Base-by-base conservation (phyloP, 2,329 filamentous ascomycete genomes). In the Fonsecaea pedrosoi region DNA sequence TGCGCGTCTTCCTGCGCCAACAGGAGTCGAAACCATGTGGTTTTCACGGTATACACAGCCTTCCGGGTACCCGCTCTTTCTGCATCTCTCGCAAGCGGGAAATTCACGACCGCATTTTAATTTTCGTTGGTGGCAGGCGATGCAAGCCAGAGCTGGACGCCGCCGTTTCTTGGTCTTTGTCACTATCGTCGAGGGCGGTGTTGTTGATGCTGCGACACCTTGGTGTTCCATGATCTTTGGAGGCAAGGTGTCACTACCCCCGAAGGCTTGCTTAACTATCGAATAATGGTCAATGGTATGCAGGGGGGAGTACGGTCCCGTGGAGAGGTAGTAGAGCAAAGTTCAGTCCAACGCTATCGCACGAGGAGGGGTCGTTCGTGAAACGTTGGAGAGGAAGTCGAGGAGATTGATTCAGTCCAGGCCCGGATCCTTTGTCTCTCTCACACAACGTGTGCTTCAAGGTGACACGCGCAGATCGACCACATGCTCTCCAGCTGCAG, bases 51-150 rank as follows among this genome's bases (percentile, higher is more conserved):
- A 56, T 7, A 35, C 32, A 15, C 54, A 56, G 18, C 35, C 54
- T n/a, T 56, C 18, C 1, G 48, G 25, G 15, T 18, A 30, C 13
- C 32, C 32, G n/a, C n/a, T 37, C 50, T 68, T 70, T 55, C 56
- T 55, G 54, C 68, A 70, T 32, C 68, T 59, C 25, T 54, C 62
- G 38, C 68, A 70, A 37, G 54, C 42, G 3, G 68, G 68, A 40
- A 58, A 60, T 15, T 54, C 64, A 4, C 68, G 68, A 54, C 62
- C 66, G 34, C 68, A 70, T 50, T 70, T 70, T 25, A 70, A 54
- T 45, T 70, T 70, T 32, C 68, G 45, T 7, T 40, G 42, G 15
- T 63, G 48, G 21, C 66, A 68, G 25, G 64, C 37, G 12, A 68
- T 35, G 50, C 66, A 68, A 12, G 62, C 50, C 18, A 68, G 62